Evolutionary conservation across 306 rosid species (phyloP).

Genomic region (Mimosa bimucronata): DNA sequence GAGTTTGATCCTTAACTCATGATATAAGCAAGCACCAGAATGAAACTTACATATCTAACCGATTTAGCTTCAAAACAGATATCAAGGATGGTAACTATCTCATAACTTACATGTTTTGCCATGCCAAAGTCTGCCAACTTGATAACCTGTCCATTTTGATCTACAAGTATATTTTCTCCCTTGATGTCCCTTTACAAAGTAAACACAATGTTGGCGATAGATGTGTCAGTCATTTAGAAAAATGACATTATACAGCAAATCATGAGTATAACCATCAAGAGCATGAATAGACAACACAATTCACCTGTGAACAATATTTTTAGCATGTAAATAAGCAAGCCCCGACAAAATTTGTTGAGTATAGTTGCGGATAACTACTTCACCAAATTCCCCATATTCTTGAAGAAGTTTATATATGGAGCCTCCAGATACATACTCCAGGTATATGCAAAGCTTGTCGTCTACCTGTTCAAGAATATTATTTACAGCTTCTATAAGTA

Average conservation of each 20-base stretch:
- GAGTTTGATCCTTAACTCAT: slow-evolving; percentile 24
- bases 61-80: slow-evolving; percentile 35
- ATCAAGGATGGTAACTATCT: slow-evolving; percentile 30
- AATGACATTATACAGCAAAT: slow-evolving; percentile 27
- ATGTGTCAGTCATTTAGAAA: slow-evolving; percentile 25
- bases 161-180: slow-evolving; percentile 98
- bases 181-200: slow-evolving; percentile 82
- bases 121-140: slow-evolving; percentile 99
- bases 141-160: slow-evolving; percentile 89
- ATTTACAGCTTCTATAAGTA: slow-evolving; percentile 39
- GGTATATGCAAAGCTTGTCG: slow-evolving; percentile 88
- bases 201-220: slow-evolving; percentile 33
- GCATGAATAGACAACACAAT: slow-evolving; percentile 33
- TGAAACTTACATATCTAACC: slow-evolving; percentile 12
- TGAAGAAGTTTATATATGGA: slow-evolving; percentile 95
- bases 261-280: slow-evolving; percentile 25
- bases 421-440: slow-evolving; percentile 98
- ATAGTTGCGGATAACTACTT: slow-evolving; percentile 84
- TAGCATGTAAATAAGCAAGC: slow-evolving; percentile 92
- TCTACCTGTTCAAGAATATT: slow-evolving; percentile 63
- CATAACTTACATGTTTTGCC: slow-evolving; percentile 95
- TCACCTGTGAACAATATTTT: slow-evolving; percentile 95
- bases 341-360: slow-evolving; percentile 96
- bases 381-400: slow-evolving; percentile 91
- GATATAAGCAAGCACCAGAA: slow-evolving; percentile 22